Percentiles rank a stretch among this genome's conserved stretches.
These are phyloP conservation scores for Ogataea populi-albae DNA, from an alignment of 805 yeast genomes.

Conservation along the genomic window DNA sequence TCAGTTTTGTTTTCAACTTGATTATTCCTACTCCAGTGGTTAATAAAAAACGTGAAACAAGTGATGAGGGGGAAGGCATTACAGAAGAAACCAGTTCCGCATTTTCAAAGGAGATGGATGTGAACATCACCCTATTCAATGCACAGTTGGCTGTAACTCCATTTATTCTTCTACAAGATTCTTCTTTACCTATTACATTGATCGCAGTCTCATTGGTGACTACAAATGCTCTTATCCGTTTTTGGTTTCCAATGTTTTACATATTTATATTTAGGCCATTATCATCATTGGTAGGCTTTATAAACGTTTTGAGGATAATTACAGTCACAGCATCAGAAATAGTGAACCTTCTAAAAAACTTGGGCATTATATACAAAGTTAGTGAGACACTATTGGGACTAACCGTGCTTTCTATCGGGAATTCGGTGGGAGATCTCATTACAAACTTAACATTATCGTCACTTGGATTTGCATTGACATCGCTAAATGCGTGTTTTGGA, in stretches of 20 bases:
- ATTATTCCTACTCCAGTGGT: slow-evolving; percentile 29
- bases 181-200: not conserved
- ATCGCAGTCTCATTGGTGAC: slow-evolving; percentile 3
- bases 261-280: slow-evolving; percentile 18
- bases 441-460: slow-evolving; percentile 45
- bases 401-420: slow-evolving; percentile 46
- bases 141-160: slow-evolving; percentile 30
- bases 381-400: slow-evolving; percentile 49
- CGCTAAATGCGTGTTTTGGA: slow-evolving; percentile 53
- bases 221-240: slow-evolving; percentile 3
- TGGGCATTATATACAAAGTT: slow-evolving; percentile 42
- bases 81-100: not conserved
- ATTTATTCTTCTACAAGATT: slow-evolving; percentile 6
- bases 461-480: slow-evolving; percentile 39
- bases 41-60: not conserved
- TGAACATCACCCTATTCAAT: slow-evolving; percentile 25
- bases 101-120: slow-evolving; percentile 18
- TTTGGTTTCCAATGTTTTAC: slow-evolving; percentile 6
- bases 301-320: slow-evolving; percentile 27
- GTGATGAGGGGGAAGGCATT: slow-evolving; percentile 8
- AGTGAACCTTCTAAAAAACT: slow-evolving; percentile 37
- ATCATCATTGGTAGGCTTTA: slow-evolving; percentile 30
- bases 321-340: slow-evolving; percentile 30
- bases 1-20: slow-evolving; percentile 22
- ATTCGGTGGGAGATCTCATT: slow-evolving; percentile 50